These are phyloP conservation scores for Leptodermis oblonga DNA, from an alignment of 257 asterid genomes.

Conservation along the genomic window DNA sequence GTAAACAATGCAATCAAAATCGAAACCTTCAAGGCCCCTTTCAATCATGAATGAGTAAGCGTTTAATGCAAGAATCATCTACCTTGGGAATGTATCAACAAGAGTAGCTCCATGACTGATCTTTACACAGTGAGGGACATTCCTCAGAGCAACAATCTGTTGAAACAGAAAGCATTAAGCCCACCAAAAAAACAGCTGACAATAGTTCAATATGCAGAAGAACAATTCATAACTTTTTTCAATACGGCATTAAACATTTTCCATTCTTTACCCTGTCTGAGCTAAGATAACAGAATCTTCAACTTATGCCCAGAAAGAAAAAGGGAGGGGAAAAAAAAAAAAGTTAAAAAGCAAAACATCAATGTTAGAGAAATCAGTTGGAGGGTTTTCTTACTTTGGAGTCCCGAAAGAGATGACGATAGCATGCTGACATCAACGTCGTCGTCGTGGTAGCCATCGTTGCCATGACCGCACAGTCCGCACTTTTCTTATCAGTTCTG, in stretches of 20 bases:
- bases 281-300: not conserved
- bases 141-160: not conserved
- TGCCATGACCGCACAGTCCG: slow-evolving; percentile 6
- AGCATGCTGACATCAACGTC: slow-evolving; percentile 3
- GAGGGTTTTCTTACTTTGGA: not conserved
- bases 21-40: not conserved
- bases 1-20: not conserved
- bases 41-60: too few species aligned
- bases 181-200: not conserved
- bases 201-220: not conserved
- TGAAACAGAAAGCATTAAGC: not conserved
- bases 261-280: not conserved
- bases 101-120: not conserved
- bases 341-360: not conserved
- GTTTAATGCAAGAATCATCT: too few species aligned
- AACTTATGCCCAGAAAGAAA: not conserved
- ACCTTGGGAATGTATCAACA: not conserved
- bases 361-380: not conserved
- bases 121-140: not conserved
- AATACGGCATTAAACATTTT: not conserved
- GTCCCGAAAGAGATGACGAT: not conserved
- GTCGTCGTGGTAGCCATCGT: not conserved
- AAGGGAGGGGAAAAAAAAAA: too few species aligned
- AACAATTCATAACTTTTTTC: not conserved
- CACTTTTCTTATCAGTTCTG: slow-evolving; percentile 7